A percentile compares a stretch with the other conserved stretches of the same genome.
phyloP scores from a whole-genome alignment of 306 rosid species.

The Sphenostylis stenocarpa region DNA sequence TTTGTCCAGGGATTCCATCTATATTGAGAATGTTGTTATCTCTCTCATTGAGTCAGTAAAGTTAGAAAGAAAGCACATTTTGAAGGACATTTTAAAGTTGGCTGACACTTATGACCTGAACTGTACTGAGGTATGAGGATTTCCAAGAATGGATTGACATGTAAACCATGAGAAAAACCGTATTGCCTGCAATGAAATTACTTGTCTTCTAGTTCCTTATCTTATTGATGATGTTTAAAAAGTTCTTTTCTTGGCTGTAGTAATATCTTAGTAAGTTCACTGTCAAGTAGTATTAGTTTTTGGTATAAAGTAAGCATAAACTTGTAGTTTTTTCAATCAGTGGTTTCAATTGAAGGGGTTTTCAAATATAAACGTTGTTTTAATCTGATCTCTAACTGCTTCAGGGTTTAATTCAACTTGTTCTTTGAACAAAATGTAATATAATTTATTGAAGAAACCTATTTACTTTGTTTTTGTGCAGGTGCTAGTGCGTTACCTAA shows the following conservation, averaged over 20 bases:
- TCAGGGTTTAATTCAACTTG: slow-evolving; percentile 18
- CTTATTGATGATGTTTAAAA: slow-evolving; percentile 10
- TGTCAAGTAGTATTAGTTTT: slow-evolving; percentile 23
- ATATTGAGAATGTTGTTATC: slow-evolving; percentile 64
- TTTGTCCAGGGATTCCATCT: slow-evolving; percentile 74
- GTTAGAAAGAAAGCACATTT: slow-evolving; percentile 72
- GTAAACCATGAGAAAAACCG: slow-evolving; percentile 17
- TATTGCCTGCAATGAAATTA: neutral
- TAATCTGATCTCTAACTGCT: slow-evolving; percentile 1
- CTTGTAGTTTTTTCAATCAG: slow-evolving; percentile 19
- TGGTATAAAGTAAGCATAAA: slow-evolving; percentile 6
- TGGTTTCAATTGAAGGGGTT: slow-evolving; percentile 11
- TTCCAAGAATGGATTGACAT: slow-evolving; percentile 22
- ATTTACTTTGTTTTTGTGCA: slow-evolving; percentile 50
- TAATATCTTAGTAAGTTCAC: slow-evolving; percentile 16
- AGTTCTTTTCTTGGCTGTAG: neutral
- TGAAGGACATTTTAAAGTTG: slow-evolving; percentile 72
- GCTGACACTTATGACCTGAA: slow-evolving; percentile 79
- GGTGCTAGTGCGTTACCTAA: slow-evolving; percentile 71
- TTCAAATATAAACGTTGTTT: slow-evolving; percentile 7
- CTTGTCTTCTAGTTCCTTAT: slow-evolving; percentile 18
- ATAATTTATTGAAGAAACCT: slow-evolving; percentile 12
- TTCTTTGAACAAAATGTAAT: neutral
- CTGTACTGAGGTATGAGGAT: slow-evolving; percentile 65
- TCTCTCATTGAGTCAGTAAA: slow-evolving; percentile 80